These are phyloP conservation scores for Chlorella sp. DNA, from an alignment of 139 green algal species.

Conservation along the genomic window DNA sequence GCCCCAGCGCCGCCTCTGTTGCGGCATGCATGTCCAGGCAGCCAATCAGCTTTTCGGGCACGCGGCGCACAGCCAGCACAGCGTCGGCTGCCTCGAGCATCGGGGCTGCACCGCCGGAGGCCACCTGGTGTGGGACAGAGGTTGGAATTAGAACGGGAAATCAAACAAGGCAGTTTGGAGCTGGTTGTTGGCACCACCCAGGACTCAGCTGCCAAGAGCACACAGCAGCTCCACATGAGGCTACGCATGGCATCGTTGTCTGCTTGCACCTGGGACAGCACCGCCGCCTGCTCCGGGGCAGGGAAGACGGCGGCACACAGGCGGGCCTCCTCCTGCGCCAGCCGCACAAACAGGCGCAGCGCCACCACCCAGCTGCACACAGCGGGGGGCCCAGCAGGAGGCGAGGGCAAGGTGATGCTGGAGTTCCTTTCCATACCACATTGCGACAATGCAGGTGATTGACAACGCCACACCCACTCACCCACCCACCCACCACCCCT, in stretches of 20 bases:
- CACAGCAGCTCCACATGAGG: no score
- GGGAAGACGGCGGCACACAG: constrained; percentile 30
- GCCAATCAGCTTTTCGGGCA: constrained; percentile 47
- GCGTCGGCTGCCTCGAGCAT: constrained; percentile 11
- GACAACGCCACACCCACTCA: no score
- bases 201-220: background rate
- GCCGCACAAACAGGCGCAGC: constrained; percentile 36
- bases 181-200: background rate
- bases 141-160: no score
- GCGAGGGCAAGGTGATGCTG: background rate
- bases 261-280: constrained; percentile 14
- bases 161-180: background rate
- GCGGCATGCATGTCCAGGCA: constrained; percentile 53
- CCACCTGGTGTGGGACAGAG: no score
- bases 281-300: background rate
- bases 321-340: constrained; percentile 28
- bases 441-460: no score
- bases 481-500: no score
- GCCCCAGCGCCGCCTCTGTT: constrained; percentile 26
- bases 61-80: constrained; percentile 27
- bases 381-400: background rate
- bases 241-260: no score
- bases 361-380: constrained; percentile 43
- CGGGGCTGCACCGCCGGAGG: background rate
- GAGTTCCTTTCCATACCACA: no score